Base-by-base conservation (phyloP, 306 rosid genomes). In the Astragalus glycyphyllos region DNA sequence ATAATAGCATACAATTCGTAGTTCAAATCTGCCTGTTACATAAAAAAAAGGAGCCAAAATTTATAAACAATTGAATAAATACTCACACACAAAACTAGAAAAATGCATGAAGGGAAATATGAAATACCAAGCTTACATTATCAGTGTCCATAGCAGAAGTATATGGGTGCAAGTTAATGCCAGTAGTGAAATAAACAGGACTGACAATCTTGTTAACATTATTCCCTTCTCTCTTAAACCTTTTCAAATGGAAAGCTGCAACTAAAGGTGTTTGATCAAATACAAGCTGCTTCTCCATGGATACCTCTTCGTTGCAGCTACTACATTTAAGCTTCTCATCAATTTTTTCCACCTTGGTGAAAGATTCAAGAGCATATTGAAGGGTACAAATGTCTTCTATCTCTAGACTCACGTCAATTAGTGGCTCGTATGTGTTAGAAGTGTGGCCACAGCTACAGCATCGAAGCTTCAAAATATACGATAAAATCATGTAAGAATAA, bases 1-100 rank as follows among this genome's bases (percentile, higher is more conserved):
- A 90, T 84, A 62, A 85, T 73, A 29, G 86, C 92, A 80, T 85
- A 85, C 16, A 90, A 84, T 42, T 90, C 84, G 71, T 90, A 90
- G 49, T 68, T 76, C 82, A 82, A 53, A 29, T 16, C 79, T 48
- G 38, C 82, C 96, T 90, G 49, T 71, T 11, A 57, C n/a, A 51
- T 26, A 7, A 58, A 58, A 20, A 72, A 71, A 35, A 74, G 47
- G 42, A 16, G 42, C 14, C 16, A 59, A 65, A 48, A 26, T 26
- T 26, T 26, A 2, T 26, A 26, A 29, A 37, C 38, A 50, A 44
- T 32, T 34, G 13, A 12, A 15, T 5, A 26, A 26, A 26, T 26
- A 3, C 31, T 34, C 11, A 29, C 9, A 26, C 5, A 16, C 11
- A 15, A 2, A 48, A 48, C 10, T 14, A 12, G 3, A 40, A 14